These are phyloP conservation scores for Macroventuria anomochaeta DNA, from an alignment of 2,329 filamentous ascomycete genomes.

Conservation along the genomic window DNA sequence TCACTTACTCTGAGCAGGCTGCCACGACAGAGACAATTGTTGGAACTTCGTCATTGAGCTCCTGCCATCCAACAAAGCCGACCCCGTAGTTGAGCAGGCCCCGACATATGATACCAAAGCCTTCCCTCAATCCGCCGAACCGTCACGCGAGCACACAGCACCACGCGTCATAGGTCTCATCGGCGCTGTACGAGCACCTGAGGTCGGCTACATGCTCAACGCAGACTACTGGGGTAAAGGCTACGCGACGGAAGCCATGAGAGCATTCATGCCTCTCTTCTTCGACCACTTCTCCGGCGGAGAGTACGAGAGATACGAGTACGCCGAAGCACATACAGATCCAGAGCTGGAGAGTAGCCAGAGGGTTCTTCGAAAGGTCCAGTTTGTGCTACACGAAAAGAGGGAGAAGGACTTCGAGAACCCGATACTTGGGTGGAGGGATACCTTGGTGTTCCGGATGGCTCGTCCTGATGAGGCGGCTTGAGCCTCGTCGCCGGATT, in stretches of 20 bases:
- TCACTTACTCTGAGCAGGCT: constrained; percentile 16
- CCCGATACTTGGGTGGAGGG: constrained; percentile 42
- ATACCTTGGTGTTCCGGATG: constrained; percentile 48
- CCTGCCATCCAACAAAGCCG: constrained; percentile 15
- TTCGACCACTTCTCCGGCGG: constrained; percentile 48
- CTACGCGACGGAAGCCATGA: constrained; percentile 54
- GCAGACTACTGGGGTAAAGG: constrained; percentile 50
- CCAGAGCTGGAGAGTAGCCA: constrained; percentile 61
- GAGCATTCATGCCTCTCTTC: constrained; percentile 51
- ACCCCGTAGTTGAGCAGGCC: background rate
- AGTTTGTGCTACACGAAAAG: constrained; percentile 58
- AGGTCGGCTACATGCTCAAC: constrained; percentile 54
- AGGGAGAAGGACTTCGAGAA: constrained; percentile 52
- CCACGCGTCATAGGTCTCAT: constrained; percentile 52
- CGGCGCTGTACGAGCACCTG: constrained; percentile 51
- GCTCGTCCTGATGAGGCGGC: background rate
- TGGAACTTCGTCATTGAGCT: constrained; percentile 67
- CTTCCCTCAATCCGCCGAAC: background rate
- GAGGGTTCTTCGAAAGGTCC: constrained; percentile 63
- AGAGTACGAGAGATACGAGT: constrained; percentile 37
- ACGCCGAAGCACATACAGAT: constrained; percentile 57
- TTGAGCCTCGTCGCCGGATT: background rate
- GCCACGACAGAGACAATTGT: constrained; percentile 45
- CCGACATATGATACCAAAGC: background rate
- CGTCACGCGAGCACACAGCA: constrained; percentile 1